Percentiles rank a stretch among this genome's conserved stretches.
phyloP scores from a whole-genome alignment of 108 stramenopile species.

The Ochromonas danica region DNA sequence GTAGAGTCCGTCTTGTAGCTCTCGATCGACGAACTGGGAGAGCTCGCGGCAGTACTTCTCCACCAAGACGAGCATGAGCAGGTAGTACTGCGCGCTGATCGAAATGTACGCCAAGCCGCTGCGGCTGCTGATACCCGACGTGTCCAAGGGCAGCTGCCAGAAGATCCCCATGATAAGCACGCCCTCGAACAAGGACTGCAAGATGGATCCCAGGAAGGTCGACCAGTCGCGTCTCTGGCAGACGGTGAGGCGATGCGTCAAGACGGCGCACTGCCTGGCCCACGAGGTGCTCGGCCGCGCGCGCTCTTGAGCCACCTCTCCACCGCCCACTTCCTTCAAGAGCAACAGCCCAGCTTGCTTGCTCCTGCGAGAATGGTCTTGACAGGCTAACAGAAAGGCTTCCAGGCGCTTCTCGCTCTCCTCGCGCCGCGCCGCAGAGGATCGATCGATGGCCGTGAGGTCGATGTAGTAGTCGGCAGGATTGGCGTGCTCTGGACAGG shows the following conservation, averaged over 20 bases:
- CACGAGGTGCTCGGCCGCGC: background rate
- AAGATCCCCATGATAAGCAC: conserved; percentile 2
- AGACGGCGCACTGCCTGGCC: background rate
- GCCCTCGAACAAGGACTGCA: background rate
- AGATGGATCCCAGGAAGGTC: background rate
- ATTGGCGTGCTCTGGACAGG: conserved; percentile 20
- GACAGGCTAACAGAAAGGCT: background rate
- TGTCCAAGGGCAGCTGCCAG: background rate
- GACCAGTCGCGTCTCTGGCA: background rate
- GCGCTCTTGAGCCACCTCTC: background rate
- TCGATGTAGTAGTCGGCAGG: conserved; percentile 31
- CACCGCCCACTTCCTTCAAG: no score
- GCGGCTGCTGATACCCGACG: background rate
- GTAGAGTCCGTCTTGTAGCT: conserved; percentile 22
- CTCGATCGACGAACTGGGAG: conserved; percentile 2
- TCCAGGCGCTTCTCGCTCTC: background rate
- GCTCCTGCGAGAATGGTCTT: no score
- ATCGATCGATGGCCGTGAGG: background rate
- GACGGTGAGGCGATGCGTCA: background rate
- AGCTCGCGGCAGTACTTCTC: conserved; percentile 1
- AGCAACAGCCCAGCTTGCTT: no score
- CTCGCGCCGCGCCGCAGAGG: background rate
- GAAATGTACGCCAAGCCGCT: conserved; percentile 3
- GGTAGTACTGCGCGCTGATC: background rate
- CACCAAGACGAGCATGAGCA: conserved; percentile 24